phyloP scores from a whole-genome alignment of 306 rosid species.

The Prosopis cineraria region DNA sequence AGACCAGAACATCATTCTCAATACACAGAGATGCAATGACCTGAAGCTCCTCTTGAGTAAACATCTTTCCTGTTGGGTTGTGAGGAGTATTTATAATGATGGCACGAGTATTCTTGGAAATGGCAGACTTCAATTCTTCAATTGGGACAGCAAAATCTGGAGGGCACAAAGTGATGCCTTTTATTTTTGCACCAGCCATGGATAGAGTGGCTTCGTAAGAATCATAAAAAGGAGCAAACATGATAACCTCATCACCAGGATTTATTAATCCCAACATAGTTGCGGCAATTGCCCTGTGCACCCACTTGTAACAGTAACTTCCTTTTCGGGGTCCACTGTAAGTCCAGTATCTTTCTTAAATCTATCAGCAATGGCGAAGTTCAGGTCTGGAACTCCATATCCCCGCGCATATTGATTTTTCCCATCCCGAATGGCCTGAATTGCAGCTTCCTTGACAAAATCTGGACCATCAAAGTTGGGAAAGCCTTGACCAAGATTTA shows the following conservation, averaged over 20 bases:
- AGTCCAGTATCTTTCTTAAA: slow-evolving; percentile 84
- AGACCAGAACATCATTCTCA: slow-evolving; percentile 84
- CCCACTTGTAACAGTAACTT: slow-evolving; percentile 79
- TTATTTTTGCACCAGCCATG: slow-evolving; percentile 88
- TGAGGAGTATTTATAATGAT: slow-evolving; percentile 76
- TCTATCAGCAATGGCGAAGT: slow-evolving; percentile 79
- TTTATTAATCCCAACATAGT: slow-evolving; percentile 82
- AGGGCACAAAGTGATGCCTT: slow-evolving; percentile 70
- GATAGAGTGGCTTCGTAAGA: slow-evolving; percentile 89
- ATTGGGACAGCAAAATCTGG: slow-evolving; percentile 79
- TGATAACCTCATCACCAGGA: slow-evolving; percentile 89
- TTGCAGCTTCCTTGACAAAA: slow-evolving; percentile 92
- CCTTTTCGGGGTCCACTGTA: slow-evolving; percentile 81
- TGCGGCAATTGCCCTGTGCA: slow-evolving; percentile 97
- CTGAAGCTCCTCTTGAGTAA: slow-evolving; percentile 69
- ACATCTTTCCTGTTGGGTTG: slow-evolving; percentile 93
- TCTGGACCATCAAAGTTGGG: slow-evolving; percentile 97
- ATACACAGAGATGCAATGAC: slow-evolving; percentile 82
- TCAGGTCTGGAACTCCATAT: slow-evolving; percentile 78
- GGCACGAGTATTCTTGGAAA: slow-evolving; percentile 82
- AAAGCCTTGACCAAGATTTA: slow-evolving; percentile 95
- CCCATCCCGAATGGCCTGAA: slow-evolving; percentile 82
- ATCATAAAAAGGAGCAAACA: slow-evolving; percentile 91
- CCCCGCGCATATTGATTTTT: slow-evolving; percentile 94
- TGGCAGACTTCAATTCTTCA: slow-evolving; percentile 60